A percentile compares a stretch with the other conserved stretches of the same genome.
These are phyloP conservation scores for Trametes versicolor DNA, from an alignment of 1,284 basidiomycete genomes.

Conservation along the genomic window DNA sequence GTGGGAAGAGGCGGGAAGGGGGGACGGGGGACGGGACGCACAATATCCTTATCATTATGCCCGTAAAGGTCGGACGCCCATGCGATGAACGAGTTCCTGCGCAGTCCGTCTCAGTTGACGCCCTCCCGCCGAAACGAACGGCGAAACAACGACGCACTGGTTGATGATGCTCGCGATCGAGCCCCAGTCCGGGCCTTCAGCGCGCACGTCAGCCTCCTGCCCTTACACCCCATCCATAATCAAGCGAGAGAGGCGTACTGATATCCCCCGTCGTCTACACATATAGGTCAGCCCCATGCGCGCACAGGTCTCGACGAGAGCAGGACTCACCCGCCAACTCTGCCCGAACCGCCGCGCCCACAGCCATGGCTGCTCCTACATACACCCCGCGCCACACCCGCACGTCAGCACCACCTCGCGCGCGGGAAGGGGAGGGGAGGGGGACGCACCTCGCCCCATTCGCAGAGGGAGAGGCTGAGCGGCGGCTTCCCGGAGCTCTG, in stretches of 20 bases:
- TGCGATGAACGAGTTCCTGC: conserved; percentile 53
- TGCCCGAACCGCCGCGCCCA: conserved; percentile 57
- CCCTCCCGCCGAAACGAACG: no score
- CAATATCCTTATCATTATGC: conserved; percentile 70
- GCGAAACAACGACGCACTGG: conserved; percentile 47
- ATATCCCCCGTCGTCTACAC: conserved; percentile 47
- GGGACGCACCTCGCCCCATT: conserved; percentile 59
- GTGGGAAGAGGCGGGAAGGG: neutral
- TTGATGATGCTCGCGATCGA: conserved; percentile 55
- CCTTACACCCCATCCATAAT: no score
- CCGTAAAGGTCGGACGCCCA: conserved; percentile 69
- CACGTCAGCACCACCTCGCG: no score
- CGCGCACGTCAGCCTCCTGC: neutral
- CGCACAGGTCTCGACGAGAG: no score
- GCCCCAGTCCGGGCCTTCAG: conserved; percentile 44
- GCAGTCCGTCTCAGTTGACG: no score
- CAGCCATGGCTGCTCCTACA: conserved; percentile 42
- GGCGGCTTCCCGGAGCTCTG: conserved; percentile 51
- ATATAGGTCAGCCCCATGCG: no score
- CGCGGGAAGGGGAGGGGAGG: neutral
- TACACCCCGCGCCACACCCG: no score
- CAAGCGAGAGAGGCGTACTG: no score
- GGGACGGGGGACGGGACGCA: conserved; percentile 39
- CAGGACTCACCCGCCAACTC: conserved; percentile 56
- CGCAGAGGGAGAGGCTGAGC: conserved; percentile 59